Evolutionary conservation across 2,329 filamentous ascomycete genomes (phyloP).

Genomic region (Rhynchosporium graminicola): DNA sequence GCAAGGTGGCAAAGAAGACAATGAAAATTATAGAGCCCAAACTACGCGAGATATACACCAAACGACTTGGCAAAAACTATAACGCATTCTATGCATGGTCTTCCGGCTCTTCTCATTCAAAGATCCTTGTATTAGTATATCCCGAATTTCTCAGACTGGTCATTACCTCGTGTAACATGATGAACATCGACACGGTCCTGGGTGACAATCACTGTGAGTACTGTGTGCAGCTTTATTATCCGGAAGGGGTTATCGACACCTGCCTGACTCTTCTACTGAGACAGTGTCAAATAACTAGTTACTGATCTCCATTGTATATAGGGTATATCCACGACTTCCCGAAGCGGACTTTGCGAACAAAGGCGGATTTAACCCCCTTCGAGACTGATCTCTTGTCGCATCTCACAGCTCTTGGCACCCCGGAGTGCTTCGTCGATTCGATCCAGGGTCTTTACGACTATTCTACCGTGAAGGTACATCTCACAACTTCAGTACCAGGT

Average conservation of each 20-base stretch:
- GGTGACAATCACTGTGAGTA: conserved; percentile 22
- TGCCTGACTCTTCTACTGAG: too few relatives aligned
- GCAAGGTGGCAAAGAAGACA: conserved; percentile 13
- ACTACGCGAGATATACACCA: conserved; percentile 5
- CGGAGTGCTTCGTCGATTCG: conserved; percentile 20
- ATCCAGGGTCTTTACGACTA: conserved; percentile 22
- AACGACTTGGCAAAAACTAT: conserved; percentile 18
- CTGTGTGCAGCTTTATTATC: too few relatives aligned
- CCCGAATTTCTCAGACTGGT: conserved; percentile 20
- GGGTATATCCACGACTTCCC: conserved; percentile 24
- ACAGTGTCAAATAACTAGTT: too few relatives aligned
- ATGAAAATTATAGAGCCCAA: conserved; percentile 15
- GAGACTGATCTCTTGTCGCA: conserved; percentile 22
- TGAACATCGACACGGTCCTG: conserved; percentile 23
- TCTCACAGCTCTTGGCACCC: conserved; percentile 19
- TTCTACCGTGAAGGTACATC: conserved; percentile 21
- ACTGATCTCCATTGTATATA: too few relatives aligned
- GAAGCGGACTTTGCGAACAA: conserved; percentile 14
- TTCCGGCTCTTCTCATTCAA: conserved; percentile 23
- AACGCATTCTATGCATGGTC: conserved; percentile 24
- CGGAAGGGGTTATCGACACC: too few relatives aligned
- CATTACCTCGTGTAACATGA: conserved; percentile 26
- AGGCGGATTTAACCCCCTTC: conserved; percentile 8
- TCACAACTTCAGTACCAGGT: conserved; percentile 21
- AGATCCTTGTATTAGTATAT: conserved; percentile 23